Percentiles rank a stretch among this genome's conserved stretches.
Evolutionary conservation across 768 basidiomycete species (phyloP).

Genomic region (Gloeophyllum trabeum): DNA sequence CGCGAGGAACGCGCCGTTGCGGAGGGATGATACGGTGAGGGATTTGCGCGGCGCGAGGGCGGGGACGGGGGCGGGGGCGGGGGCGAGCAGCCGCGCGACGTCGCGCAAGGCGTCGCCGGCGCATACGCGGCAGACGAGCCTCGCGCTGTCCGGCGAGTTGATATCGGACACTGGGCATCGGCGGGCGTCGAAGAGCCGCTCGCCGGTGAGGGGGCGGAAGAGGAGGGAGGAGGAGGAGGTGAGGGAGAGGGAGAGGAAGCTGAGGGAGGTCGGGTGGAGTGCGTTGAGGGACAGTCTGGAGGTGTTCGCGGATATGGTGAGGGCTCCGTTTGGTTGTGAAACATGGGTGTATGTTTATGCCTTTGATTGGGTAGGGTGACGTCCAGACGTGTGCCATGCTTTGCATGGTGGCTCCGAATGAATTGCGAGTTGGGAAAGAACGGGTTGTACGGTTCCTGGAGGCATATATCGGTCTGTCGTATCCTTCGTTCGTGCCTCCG

Average conservation of each 20-base stretch:
- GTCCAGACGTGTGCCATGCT: conserved; percentile 74
- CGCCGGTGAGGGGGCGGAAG: conserved; percentile 5
- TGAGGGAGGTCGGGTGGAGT: conserved; percentile 45
- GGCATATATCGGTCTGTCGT: conserved; percentile 52
- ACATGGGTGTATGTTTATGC: conserved; percentile 7
- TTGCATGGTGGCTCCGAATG: conserved; percentile 44
- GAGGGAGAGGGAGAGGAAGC: conserved; percentile 34
- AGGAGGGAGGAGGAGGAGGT: conserved; percentile 15
- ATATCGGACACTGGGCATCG: conserved; percentile 3
- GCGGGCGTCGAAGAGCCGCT: conserved; percentile 1
- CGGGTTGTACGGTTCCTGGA: conserved; percentile 48
- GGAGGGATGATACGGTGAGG: conserved; percentile 31
- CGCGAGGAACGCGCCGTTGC: no score
- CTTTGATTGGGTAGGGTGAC: conserved; percentile 43
- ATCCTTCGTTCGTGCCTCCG: conserved; percentile 9
- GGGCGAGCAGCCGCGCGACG: conserved; percentile 3
- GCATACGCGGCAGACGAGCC: conserved; percentile 10
- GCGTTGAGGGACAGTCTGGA: conserved; percentile 46
- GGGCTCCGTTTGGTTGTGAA: conserved; percentile 5
- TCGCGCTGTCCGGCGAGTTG: conserved; percentile 12
- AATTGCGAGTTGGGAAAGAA: conserved; percentile 35
- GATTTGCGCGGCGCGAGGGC: conserved; percentile 16
- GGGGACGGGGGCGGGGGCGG: conserved; percentile 7
- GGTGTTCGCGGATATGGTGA: conserved; percentile 50
- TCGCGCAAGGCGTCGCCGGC: conserved; percentile 3